These are phyloP conservation scores for Auriscalpium vulgare DNA, from an alignment of 768 basidiomycete species.

Conservation along the genomic window DNA sequence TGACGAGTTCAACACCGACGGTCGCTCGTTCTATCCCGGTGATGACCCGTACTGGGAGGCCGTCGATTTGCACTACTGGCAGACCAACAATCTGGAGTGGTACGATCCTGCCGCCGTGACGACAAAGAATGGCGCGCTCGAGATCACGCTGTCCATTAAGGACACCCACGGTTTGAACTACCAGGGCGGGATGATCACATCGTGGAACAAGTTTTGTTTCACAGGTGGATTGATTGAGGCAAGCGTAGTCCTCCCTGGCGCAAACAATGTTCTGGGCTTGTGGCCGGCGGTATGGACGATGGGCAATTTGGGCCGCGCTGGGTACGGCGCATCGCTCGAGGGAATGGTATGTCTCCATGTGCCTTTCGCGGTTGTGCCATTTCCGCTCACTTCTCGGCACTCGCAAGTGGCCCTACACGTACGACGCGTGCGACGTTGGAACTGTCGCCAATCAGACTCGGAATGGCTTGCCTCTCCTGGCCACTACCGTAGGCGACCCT, in stretches of 20 bases:
- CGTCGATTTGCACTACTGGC: constrained; percentile 31
- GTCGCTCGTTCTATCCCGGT: constrained; percentile 36
- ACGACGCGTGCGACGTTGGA: constrained; percentile 83
- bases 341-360: constrained; percentile 50
- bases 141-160: constrained; percentile 48
- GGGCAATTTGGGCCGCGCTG: constrained; percentile 81
- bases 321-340: constrained; percentile 81
- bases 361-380: too few species aligned
- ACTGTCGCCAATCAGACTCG: constrained; percentile 78
- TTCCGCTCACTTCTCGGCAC: too few species aligned
- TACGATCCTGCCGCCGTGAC: constrained; percentile 69
- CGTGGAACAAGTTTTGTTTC: constrained; percentile 87
- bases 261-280: constrained; percentile 48
- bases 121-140: constrained; percentile 31
- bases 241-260: constrained; percentile 62
- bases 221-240: constrained; percentile 76
- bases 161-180: constrained; percentile 61
- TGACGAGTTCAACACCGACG: constrained; percentile 75
- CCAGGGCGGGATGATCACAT: constrained; percentile 11
- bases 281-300: constrained; percentile 82
- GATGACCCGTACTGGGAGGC: constrained; percentile 85
- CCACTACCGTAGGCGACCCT: constrained; percentile 53
- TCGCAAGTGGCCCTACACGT: constrained; percentile 69
- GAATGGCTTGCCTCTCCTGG: constrained; percentile 52
- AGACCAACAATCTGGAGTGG: constrained; percentile 39